A percentile compares a stretch with the other conserved stretches of the same genome.
These are phyloP conservation scores for Phytophthora podocarpi DNA, from an alignment of 352 stramenopile genomes.

Conservation along the genomic window DNA sequence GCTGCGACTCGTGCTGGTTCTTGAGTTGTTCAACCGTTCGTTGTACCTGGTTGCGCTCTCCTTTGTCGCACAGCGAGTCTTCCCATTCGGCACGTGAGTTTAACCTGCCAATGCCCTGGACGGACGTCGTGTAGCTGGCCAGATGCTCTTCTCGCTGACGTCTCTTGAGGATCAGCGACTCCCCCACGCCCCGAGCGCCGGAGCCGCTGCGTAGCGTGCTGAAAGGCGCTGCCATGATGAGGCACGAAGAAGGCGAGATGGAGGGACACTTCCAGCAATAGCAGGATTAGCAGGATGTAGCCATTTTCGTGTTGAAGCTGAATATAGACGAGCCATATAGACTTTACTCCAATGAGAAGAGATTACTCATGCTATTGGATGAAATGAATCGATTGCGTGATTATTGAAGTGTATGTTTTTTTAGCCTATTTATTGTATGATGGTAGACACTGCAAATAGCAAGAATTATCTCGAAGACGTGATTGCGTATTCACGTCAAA, in stretches of 20 bases:
- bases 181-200: conserved; percentile 59
- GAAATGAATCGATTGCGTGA: too few relatives aligned
- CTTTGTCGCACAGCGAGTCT: conserved; percentile 59
- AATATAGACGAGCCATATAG: conserved; percentile 5
- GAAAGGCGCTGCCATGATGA: conserved; percentile 18
- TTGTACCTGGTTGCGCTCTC: conserved; percentile 53
- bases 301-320: conserved; percentile 9
- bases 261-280: conserved; percentile 7
- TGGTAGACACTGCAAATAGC: too few relatives aligned
- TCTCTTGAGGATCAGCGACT: conserved; percentile 76
- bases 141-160: conserved; percentile 72
- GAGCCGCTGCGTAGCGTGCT: conserved; percentile 4
- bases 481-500: too few relatives aligned
- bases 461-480: too few relatives aligned
- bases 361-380: too few relatives aligned
- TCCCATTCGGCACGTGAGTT: conserved; percentile 79
- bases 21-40: conserved; percentile 53
- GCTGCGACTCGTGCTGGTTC: conserved; percentile 78
- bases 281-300: conserved; percentile 6
- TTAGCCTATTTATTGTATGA: too few relatives aligned
- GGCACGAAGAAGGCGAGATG: background rate
- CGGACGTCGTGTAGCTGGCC: conserved; percentile 53
- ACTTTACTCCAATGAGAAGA: too few relatives aligned
- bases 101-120: conserved; percentile 53
- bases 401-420: too few relatives aligned